Evolutionary conservation across 2,329 filamentous ascomycete genomes (phyloP), one percentile per base, ranked within the genome.

Genomic region (Onygenales sp.): DNA sequence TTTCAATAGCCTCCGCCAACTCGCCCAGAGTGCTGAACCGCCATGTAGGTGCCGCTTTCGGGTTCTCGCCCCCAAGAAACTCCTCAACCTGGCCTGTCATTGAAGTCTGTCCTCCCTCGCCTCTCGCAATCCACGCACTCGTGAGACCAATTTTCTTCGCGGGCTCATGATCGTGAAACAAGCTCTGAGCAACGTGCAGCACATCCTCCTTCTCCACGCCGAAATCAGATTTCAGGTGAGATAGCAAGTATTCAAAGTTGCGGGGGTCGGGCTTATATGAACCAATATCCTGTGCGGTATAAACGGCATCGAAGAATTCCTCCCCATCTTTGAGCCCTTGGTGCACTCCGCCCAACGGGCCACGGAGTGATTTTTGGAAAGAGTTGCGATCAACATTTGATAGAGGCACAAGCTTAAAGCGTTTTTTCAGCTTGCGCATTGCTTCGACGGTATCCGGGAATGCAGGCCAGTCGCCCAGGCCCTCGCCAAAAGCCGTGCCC

Each of bases 201-300:
- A 89, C 72, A 56, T 82, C 71, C 0, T 70, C 69, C 59, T 79
- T 81, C 33, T 76, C 73, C 0, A 87, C 64, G 0, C 78, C 82
- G 50, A 85, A 78, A 5, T 81, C 76, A 2, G 66, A 60, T 61
- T 77, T 69, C 14, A 80, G 76, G 36, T 77, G 72, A 11, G 67
- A 64, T 11, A 88, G 70, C 68, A 89, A 71, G 62, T 85, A 85
- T 53, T 79, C 73, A 59, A 90, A 90, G 61, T 88, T 89, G 32
- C 65, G 65, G 39, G 69, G 64, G 56, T 79, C 71, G 0, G 87
- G 87, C 71, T 90, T 90, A 66, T 89, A 90, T 6, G 73, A 76
- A 1, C 86, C 85, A 51, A 89, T 81, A 44, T 86, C 79, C 67
- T 89, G 74, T 1, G 86, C 86, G 2, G 85, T 88, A 66, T 85